Percentiles rank a stretch among this genome's conserved stretches.
phyloP scores from a whole-genome alignment of 495 filamentous ascomycete genomes.

The Podospora pseudoanserina region DNA sequence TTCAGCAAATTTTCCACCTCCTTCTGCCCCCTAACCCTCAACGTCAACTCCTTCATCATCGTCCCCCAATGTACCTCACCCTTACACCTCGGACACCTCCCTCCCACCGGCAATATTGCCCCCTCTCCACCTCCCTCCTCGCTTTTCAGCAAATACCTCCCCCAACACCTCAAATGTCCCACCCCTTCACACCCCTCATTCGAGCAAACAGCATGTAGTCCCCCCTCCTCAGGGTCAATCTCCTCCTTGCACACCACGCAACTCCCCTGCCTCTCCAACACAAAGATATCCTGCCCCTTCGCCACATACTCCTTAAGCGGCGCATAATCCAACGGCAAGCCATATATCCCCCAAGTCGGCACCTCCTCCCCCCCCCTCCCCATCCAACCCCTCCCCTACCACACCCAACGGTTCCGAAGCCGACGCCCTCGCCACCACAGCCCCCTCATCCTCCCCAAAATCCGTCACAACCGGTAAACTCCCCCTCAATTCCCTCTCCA shows the following conservation, averaged over 20 bases:
- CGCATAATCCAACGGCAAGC: conserved; percentile 63
- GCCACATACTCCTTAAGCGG: conserved; percentile 63
- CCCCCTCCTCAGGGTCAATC: conserved; percentile 47
- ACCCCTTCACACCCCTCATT: conserved; percentile 59
- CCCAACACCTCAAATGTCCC: conserved; percentile 76
- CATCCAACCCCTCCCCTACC: no score
- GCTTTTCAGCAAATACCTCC: conserved; percentile 53
- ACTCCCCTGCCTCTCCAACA: conserved; percentile 50
- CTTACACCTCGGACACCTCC: conserved; percentile 70
- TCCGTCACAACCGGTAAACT: conserved; percentile 58
- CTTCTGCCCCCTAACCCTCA: conserved; percentile 63
- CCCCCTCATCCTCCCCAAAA: conserved; percentile 26
- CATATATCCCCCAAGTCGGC: conserved; percentile 44
- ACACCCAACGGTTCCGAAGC: background rate
- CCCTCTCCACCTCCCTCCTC: conserved; percentile 36
- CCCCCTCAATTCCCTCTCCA: conserved; percentile 44
- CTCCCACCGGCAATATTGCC: conserved; percentile 62
- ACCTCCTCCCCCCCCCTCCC: conserved; percentile 11
- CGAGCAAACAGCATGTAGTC: conserved; percentile 67
- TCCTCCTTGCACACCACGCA: conserved; percentile 63
- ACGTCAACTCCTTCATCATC: conserved; percentile 75
- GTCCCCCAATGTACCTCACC: conserved; percentile 63
- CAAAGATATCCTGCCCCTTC: conserved; percentile 64
- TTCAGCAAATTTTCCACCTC: conserved; percentile 63
- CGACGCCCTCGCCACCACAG: background rate